Conservation (phyloP, 352 stramenopile species). For the Phytophthora aleatoria region DNA sequence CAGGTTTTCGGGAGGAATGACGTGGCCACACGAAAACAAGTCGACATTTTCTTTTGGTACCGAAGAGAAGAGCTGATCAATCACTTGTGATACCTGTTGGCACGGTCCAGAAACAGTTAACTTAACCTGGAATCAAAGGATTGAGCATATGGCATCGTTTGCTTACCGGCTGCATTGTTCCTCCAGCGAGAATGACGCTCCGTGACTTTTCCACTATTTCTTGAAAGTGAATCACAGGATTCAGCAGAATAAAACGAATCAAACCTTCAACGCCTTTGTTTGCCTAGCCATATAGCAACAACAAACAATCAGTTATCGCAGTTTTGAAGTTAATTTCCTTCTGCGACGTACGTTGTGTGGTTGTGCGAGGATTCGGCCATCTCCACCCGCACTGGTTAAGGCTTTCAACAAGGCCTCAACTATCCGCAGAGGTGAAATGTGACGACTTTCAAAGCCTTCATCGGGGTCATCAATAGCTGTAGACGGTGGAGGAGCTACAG, state of each 20-base stretch:
- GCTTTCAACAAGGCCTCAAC: constrained; percentile 80
- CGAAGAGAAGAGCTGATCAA: constrained; percentile 92
- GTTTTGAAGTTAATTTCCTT: not conserved
- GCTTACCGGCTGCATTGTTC: constrained; percentile 96
- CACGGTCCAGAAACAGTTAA: constrained; percentile 8
- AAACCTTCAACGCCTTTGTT: constrained; percentile 52
- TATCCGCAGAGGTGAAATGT: constrained; percentile 84
- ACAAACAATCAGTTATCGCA: constrained; percentile 16
- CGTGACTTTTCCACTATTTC: constrained; percentile 94
- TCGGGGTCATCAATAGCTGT: constrained; percentile 24
- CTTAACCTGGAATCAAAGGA: not conserved
- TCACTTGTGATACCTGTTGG: constrained; percentile 90
- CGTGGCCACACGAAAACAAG: constrained; percentile 98
- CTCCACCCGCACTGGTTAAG: constrained; percentile 66
- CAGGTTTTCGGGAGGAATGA: constrained; percentile 95
- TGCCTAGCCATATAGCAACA: constrained; percentile 33
- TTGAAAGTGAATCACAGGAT: constrained; percentile 94
- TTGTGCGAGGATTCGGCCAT: constrained; percentile 78
- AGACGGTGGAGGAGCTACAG: not conserved
- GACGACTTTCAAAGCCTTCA: constrained; percentile 67
- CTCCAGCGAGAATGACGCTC: constrained; percentile 96
- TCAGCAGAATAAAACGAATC: constrained; percentile 96
- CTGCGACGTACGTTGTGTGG: constrained; percentile 53
- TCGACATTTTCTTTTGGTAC: constrained; percentile 81
- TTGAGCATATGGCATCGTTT: not conserved